These are phyloP conservation scores for Chlamydomonas sp. DNA, from an alignment of 139 green algal genomes.

Conservation along the genomic window DNA sequence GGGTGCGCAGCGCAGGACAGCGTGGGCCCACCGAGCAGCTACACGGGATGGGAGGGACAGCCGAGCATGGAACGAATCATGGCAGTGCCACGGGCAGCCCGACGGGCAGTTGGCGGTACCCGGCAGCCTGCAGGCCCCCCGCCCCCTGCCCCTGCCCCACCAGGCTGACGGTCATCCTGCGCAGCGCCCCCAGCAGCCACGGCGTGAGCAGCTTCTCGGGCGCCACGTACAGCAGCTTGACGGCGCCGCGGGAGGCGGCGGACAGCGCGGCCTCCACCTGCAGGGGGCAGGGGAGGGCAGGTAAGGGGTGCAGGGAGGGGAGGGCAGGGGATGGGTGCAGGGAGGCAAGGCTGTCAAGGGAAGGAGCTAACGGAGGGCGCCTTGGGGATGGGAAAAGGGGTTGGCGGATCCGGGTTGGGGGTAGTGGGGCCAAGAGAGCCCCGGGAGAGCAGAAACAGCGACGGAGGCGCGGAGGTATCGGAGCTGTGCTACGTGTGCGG, in stretches of 20 bases:
- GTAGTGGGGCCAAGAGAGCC: too few relatives aligned
- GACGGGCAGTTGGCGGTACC: not conserved
- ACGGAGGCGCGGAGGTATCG: too few relatives aligned
- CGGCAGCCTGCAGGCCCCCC: not conserved
- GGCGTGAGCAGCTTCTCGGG: conserved; percentile 88
- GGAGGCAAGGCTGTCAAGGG: too few relatives aligned
- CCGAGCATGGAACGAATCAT: too few relatives aligned
- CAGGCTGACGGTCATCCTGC: conserved; percentile 38
- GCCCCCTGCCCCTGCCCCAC: not conserved
- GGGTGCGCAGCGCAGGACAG: not conserved
- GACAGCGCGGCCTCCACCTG: conserved; percentile 31
- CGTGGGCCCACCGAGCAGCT: too few relatives aligned
- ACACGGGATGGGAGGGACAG: too few relatives aligned
- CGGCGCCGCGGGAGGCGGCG: conserved; percentile 19
- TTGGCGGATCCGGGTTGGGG: too few relatives aligned
- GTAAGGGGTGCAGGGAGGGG: not conserved
- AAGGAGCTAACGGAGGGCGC: too few relatives aligned
- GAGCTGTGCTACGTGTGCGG: too few relatives aligned
- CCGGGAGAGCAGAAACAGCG: too few relatives aligned
- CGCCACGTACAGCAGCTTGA: conserved; percentile 90
- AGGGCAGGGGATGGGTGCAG: not conserved
- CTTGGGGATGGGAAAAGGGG: too few relatives aligned
- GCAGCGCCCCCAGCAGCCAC: conserved; percentile 65
- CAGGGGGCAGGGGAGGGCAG: not conserved
- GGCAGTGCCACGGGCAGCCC: too few relatives aligned